phyloP scores from a whole-genome alignment of 2,329 filamentous ascomycete genomes.

The Cytospora piceae region DNA sequence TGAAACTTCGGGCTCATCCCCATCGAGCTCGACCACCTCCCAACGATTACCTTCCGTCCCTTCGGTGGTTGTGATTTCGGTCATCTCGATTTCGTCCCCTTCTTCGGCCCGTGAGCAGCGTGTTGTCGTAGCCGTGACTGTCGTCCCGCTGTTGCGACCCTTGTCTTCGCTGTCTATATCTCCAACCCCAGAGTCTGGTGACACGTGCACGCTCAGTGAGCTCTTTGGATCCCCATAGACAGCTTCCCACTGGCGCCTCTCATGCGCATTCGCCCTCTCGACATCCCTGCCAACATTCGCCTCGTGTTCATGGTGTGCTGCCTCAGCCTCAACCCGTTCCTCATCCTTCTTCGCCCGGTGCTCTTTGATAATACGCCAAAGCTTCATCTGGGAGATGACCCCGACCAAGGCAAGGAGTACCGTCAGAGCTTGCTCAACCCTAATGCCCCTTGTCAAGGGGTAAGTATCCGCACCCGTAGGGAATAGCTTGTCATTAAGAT shows the following conservation, averaged over 20 bases:
- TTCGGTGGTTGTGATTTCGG: constrained; percentile 48
- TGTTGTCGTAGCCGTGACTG: constrained; percentile 40
- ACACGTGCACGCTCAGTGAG: constrained; percentile 40
- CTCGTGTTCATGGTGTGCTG: constrained; percentile 66
- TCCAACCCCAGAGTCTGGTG: constrained; percentile 56
- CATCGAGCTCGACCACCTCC: neutral
- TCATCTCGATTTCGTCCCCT: constrained; percentile 57
- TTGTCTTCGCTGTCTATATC: constrained; percentile 54
- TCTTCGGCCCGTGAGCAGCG: constrained; percentile 46
- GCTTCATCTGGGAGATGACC: constrained; percentile 79
- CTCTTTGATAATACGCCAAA: constrained; percentile 81
- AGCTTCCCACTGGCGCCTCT: constrained; percentile 75
- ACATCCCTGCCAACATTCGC: constrained; percentile 70
- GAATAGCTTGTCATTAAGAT: constrained; percentile 78
- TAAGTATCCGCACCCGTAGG: constrained; percentile 77
- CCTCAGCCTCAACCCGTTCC: constrained; percentile 54
- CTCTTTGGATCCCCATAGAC: constrained; percentile 66
- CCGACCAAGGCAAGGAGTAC: constrained; percentile 76
- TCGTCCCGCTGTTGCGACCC: constrained; percentile 41
- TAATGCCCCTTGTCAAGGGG: constrained; percentile 83
- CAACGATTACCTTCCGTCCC: constrained; percentile 7
- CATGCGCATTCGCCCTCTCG: constrained; percentile 63
- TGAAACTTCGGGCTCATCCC: constrained; percentile 28
- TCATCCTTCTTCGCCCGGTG: constrained; percentile 58
- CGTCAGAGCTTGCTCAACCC: constrained; percentile 79